A percentile compares a stretch with the other conserved stretches of the same genome.
These are phyloP conservation scores for Podosphaera leucotricha DNA, from an alignment of 2,329 filamentous ascomycete genomes.

Conservation along the genomic window DNA sequence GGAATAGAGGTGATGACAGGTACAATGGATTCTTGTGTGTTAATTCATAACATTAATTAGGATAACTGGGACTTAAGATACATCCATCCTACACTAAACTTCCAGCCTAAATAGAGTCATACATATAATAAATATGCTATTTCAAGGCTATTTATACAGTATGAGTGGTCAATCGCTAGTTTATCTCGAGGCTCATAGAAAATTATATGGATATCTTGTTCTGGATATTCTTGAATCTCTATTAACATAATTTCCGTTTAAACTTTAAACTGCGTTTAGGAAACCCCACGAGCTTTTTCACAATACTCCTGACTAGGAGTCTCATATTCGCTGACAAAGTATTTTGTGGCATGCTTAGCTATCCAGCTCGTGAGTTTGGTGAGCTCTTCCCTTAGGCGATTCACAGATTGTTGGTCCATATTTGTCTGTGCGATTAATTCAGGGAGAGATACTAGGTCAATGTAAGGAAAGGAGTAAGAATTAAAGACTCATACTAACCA, in stretches of 20 bases:
- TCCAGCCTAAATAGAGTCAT: too few species aligned
- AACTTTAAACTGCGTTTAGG: background rate
- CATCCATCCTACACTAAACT: too few species aligned
- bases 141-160: too few species aligned
- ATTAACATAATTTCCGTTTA: background rate
- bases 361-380: slow-evolving; percentile 72
- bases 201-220: too few species aligned
- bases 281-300: slow-evolving; percentile 29
- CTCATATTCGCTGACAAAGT: slow-evolving; percentile 60
- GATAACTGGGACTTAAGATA: too few species aligned
- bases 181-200: too few species aligned
- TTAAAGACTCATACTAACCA: slow-evolving; percentile 30
- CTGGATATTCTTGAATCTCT: background rate
- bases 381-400: slow-evolving; percentile 70
- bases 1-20: too few species aligned
- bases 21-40: too few species aligned
- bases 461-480: background rate
- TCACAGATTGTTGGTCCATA: slow-evolving; percentile 83
- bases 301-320: slow-evolving; percentile 47
- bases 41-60: too few species aligned
- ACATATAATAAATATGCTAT: too few species aligned
- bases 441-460: slow-evolving; percentile 50
- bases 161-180: too few species aligned
- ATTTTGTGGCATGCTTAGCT: slow-evolving; percentile 41
- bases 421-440: slow-evolving; percentile 94